Evolutionary conservation across 2,329 filamentous ascomycete genomes (phyloP), one percentile per base, ranked within the genome.

Genomic region (Cladosporium cucumerinum): DNA sequence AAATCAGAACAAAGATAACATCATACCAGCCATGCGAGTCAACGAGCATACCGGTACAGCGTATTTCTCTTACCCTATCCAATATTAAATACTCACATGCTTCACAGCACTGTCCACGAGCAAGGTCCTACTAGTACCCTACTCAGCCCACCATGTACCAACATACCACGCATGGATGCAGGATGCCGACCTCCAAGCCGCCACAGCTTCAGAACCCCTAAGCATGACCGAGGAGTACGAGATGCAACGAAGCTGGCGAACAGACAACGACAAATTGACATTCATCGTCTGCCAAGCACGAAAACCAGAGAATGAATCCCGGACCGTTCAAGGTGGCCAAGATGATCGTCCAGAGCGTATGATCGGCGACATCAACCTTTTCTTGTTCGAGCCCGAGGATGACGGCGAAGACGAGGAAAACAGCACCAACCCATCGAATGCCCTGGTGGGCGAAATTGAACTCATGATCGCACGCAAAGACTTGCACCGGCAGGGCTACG

Each of bases 161-260:
- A 87, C 84, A 43, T 97, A 97, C 75, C 92, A 97, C 75, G 80
- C 83, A 72, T 98, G 94, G 94, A 97, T 98, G 93, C 85, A 93
- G 81, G 89, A 95, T 12, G 66, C 91, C 87, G 85, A 87, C 55
- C 90, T 97, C 46, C 93, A 90, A 80, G 82, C 87, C 77, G 89
- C 90, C 62, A 98, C 94, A 0, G 93, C 94, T 0, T 97, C 93
- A 0, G 93, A 97, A 68, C 91, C 89, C 0, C 84, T 98, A 59
- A 88, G 85, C 0, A 81, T 97, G 0, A 82, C 86, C 0, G 89
- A 97, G 74, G 94, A 98, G 81, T 92, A 95, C 77, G 85, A 87
- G 58, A 98, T 97, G 88, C 94, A 97, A 77, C 79, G 80, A n/a
- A 92, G 88, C 68, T 98, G 94, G 94, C 88, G 93, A 43, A 80